These are phyloP conservation scores for Penicillium decumbens DNA, from an alignment of 2,329 filamentous ascomycete genomes.

Conservation along the genomic window DNA sequence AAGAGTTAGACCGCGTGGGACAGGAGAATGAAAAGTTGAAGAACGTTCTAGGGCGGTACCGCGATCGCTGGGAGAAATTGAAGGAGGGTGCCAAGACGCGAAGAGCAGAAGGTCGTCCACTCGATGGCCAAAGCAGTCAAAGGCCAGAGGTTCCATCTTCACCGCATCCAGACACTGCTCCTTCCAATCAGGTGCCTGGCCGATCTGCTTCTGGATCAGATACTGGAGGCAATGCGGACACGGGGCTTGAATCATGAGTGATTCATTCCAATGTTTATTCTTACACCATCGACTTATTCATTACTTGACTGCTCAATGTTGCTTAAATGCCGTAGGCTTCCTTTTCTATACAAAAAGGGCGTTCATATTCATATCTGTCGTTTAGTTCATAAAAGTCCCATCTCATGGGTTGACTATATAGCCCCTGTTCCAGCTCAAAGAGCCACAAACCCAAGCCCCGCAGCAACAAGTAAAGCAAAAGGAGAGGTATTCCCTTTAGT, in stretches of 20 bases:
- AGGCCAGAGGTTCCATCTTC: constrained; percentile 9
- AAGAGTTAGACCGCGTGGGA: constrained; percentile 60
- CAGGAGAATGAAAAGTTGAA: constrained; percentile 59
- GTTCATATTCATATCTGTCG: neutral
- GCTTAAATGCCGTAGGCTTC: neutral
- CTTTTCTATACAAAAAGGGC: neutral
- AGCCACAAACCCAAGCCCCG: no score
- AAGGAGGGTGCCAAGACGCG: constrained; percentile 57
- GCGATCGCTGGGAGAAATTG: constrained; percentile 64
- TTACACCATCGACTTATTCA: neutral
- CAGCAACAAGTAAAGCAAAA: no score
- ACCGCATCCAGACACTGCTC: constrained; percentile 8
- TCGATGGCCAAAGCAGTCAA: constrained; percentile 12
- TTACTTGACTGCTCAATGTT: neutral
- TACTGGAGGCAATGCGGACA: neutral
- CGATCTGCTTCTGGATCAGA: constrained; percentile 1
- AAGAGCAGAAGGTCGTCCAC: constrained; percentile 25
- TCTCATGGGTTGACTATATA: no score
- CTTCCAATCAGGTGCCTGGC: neutral
- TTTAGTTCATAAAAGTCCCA: no score
- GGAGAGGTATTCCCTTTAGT: no score
- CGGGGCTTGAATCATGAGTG: neutral
- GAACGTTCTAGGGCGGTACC: constrained; percentile 52
- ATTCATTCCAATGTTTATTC: neutral
- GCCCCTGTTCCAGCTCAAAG: no score